phyloP scores from a whole-genome alignment of 306 rosid species.

The Ceratonia siliqua region DNA sequence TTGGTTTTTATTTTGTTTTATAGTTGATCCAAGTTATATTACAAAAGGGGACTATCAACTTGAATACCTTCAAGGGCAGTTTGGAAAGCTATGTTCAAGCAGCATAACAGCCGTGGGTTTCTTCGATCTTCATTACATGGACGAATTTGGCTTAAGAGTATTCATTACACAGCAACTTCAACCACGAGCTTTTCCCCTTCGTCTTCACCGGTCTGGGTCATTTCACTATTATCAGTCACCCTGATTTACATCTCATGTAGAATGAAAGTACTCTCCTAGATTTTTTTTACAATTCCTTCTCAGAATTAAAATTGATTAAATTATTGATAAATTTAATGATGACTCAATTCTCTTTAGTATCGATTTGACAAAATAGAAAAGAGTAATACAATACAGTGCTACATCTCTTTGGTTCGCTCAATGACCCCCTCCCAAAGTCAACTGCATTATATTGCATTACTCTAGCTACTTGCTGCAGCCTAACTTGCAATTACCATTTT shows the following conservation, averaged over 20 bases:
- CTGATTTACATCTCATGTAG: background rate
- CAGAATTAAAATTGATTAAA: background rate
- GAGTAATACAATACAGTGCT: background rate
- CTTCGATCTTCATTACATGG: too few species aligned
- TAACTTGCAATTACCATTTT: background rate
- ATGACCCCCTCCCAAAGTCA: background rate
- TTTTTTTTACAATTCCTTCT: background rate
- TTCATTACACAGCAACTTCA: too few species aligned
- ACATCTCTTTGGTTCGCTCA: background rate
- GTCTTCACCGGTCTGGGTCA: too few species aligned
- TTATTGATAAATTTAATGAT: background rate
- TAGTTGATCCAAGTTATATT: background rate
- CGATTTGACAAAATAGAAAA: background rate
- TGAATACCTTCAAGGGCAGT: background rate
- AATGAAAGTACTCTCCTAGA: background rate
- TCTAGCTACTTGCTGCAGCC: background rate
- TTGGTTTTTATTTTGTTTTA: background rate
- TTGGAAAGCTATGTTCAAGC: background rate
- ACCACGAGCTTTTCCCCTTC: too few species aligned
- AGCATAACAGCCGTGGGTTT: too few species aligned
- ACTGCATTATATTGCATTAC: background rate
- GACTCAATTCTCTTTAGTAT: background rate
- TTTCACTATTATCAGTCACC: too few species aligned
- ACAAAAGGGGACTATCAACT: background rate
- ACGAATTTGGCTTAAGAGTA: too few species aligned